A percentile compares a stretch with the other conserved stretches of the same genome.
These are phyloP conservation scores for Mycena polygramma DNA, from an alignment of 768 basidiomycete genomes.

Conservation along the genomic window DNA sequence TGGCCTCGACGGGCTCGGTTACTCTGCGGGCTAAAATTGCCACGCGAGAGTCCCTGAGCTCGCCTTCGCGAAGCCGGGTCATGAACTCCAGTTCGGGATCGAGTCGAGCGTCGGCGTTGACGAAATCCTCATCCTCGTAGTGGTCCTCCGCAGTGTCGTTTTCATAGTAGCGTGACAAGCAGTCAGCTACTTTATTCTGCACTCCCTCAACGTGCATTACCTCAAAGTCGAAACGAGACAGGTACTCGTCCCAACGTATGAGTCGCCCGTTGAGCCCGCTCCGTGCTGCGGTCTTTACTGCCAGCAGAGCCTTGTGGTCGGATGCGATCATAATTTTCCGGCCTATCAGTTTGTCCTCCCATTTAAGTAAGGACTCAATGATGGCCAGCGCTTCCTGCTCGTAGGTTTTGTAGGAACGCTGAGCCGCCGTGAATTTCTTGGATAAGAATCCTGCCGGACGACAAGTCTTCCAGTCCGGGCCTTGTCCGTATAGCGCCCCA, in stretches of 20 bases:
- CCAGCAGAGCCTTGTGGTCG: background rate
- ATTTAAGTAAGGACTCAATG: too few species aligned
- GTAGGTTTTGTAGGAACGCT: too few species aligned
- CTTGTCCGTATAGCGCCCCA: background rate
- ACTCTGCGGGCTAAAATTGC: background rate
- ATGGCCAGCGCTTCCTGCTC: too few species aligned
- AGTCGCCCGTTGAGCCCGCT: conserved; percentile 1
- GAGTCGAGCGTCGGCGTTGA: background rate
- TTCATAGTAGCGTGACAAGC: conserved; percentile 6
- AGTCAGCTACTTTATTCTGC: conserved; percentile 12
- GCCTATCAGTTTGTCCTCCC: too few species aligned
- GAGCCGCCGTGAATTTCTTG: too few species aligned
- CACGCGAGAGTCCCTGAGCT: background rate
- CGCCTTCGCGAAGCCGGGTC: background rate
- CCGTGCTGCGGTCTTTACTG: background rate
- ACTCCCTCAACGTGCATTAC: background rate
- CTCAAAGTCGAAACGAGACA: conserved; percentile 16
- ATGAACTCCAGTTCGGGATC: conserved; percentile 8
- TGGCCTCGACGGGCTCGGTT: background rate
- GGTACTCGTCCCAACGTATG: conserved; percentile 12
- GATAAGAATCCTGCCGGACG: background rate
- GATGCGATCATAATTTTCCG: too few species aligned
- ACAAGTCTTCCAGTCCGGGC: background rate
- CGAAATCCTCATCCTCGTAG: background rate
- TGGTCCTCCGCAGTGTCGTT: conserved; percentile 10